These are phyloP conservation scores for Dioscorea alata DNA, from an alignment of 106 monocot genomes.

Conservation along the genomic window DNA sequence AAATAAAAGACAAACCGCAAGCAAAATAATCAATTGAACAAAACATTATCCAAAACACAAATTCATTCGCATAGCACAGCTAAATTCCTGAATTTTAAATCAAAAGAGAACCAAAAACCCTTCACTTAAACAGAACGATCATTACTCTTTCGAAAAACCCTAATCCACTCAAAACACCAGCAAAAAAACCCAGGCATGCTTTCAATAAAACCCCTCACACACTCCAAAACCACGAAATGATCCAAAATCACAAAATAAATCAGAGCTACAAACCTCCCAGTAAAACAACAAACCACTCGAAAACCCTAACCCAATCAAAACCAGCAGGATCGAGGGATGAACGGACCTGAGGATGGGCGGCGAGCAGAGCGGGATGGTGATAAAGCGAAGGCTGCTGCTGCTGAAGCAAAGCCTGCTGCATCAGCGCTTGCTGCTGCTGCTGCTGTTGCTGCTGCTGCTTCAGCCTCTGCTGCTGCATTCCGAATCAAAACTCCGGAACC, in stretches of 20 bases:
- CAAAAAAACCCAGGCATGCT: not conserved
- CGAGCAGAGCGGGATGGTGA: not conserved
- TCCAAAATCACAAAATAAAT: not conserved
- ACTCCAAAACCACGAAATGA: not conserved
- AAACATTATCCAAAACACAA: too few species aligned
- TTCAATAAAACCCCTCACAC: not conserved
- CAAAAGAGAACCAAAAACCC: too few species aligned
- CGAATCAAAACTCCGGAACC: not conserved
- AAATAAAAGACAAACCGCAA: too few species aligned
- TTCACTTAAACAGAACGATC: too few species aligned
- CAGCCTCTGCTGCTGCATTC: slow-evolving; percentile 2
- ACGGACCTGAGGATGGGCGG: slow-evolving; percentile 5
- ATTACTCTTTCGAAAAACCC: not conserved
- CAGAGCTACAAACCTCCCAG: not conserved
- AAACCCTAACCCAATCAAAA: not conserved
- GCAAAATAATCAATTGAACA: too few species aligned
- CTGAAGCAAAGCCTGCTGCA: slow-evolving; percentile 29
- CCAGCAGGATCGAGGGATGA: not conserved
- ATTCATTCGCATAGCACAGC: too few species aligned
- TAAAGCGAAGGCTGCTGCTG: slow-evolving; percentile 34
- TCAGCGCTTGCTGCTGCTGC: slow-evolving; percentile 25
- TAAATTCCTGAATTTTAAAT: too few species aligned
- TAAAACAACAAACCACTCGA: not conserved
- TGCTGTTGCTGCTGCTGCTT: slow-evolving; percentile 7
- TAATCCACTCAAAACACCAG: not conserved